A percentile compares a stretch with the other conserved stretches of the same genome.
These are phyloP conservation scores for Camillea tinctor DNA, from an alignment of 2,329 filamentous ascomycete genomes.

Conservation along the genomic window DNA sequence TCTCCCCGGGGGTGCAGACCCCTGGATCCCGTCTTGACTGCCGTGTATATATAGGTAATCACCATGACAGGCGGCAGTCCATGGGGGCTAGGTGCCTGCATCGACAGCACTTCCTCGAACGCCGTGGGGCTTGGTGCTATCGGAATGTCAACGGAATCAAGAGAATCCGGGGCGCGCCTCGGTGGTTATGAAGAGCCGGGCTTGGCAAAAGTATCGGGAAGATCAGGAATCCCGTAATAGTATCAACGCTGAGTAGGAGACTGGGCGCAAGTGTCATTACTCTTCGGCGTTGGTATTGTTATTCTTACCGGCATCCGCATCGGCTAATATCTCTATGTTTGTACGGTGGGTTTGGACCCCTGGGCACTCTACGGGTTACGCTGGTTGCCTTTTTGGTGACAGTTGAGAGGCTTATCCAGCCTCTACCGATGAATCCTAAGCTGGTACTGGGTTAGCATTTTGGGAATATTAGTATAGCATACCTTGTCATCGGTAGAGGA, in stretches of 20 bases:
- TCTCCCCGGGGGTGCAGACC: not conserved
- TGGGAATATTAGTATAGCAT: not conserved
- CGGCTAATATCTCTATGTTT: not conserved
- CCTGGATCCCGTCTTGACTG: not conserved
- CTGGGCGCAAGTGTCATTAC: not conserved
- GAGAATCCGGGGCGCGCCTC: not conserved
- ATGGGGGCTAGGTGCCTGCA: not conserved
- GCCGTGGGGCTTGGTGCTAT: not conserved
- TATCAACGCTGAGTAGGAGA: not conserved
- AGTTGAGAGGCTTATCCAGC: not conserved
- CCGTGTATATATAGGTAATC: not conserved
- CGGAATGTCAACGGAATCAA: not conserved
- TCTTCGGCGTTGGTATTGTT: not conserved
- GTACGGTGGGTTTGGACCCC: not conserved
- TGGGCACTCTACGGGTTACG: not conserved
- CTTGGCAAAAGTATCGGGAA: not conserved
- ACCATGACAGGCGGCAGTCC: not conserved
- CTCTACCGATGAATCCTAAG: not conserved
- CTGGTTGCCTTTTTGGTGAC: not conserved
- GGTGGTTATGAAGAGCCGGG: not conserved
- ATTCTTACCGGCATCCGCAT: not conserved
- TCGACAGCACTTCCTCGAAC: not conserved
- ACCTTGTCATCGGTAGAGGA: not conserved
- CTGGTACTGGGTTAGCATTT: not conserved
- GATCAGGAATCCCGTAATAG: not conserved